Evolutionary conservation across 345 rosid genomes (phyloP).

Genomic region (Microcos paniculata): DNA sequence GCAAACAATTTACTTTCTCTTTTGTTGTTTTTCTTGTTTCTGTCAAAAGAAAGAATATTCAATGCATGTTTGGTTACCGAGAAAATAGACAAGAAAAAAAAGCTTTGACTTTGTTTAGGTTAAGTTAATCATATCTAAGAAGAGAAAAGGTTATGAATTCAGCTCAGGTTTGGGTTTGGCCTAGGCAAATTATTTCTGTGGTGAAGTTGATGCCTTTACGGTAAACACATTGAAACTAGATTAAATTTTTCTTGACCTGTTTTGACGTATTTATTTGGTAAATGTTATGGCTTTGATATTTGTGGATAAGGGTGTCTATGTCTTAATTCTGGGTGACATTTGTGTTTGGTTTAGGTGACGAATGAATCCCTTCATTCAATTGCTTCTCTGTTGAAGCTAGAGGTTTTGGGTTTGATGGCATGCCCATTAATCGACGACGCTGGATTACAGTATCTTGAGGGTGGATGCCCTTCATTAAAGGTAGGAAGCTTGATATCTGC

Average conservation of each 20-base stretch:
- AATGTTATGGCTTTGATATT: neutral
- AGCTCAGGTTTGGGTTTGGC: neutral
- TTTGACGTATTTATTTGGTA: neutral
- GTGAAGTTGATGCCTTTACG: neutral
- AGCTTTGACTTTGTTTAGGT: neutral
- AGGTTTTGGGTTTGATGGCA: constrained; percentile 53
- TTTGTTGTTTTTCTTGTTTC: no score
- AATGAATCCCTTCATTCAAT: constrained; percentile 65
- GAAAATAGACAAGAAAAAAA: constrained; percentile 2
- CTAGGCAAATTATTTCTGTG: neutral
- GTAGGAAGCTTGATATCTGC: constrained; percentile 31
- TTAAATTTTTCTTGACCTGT: neutral
- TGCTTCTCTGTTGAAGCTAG: constrained; percentile 61
- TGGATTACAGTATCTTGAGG: constrained; percentile 58
- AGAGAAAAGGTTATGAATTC: no score
- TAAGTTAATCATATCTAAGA: neutral
- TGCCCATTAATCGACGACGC: constrained; percentile 66
- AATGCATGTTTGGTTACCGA: constrained; percentile 10
- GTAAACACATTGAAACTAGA: neutral
- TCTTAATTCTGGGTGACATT: neutral
- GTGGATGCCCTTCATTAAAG: constrained; percentile 66
- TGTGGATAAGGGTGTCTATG: neutral
- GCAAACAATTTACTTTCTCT: neutral
- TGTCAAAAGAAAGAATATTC: neutral
- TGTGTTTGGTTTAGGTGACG: constrained; percentile 55